Base-by-base conservation (phyloP, 208 protist genomes). In the Strigomonas galati region DNA sequence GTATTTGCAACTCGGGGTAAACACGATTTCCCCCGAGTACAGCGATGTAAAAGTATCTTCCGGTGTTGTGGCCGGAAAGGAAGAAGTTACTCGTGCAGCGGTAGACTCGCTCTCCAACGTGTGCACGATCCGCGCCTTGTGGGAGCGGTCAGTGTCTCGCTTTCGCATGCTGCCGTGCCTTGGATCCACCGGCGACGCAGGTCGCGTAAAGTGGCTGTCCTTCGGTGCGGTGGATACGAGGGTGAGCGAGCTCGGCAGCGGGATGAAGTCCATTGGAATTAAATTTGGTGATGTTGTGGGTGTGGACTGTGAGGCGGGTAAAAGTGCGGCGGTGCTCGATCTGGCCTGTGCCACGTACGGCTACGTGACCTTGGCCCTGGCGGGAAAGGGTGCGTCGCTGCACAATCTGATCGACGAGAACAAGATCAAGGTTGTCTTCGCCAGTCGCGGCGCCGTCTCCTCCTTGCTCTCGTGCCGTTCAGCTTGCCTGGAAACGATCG, bases 391-490 rank as follows among this genome's bases (percentile, higher is more conserved):
- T 12, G 68, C 72, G 1, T 78, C 72, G 0, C 67, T 93, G 54
- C 81, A 85, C 27, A 61, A 61, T n/a, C 71, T 92, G 23, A 72
- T 96, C 31, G 91, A 96, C 66, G 75, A 77, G 52, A 43, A 92
- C 62, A 79, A 82, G 67, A 74, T 94, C 1, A 82, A 81, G 59
- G 67, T 90, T n/a, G 91, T 82, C 2, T 77, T 93, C 54, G 73
- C 79, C 3, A 79, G 78, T 31, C 85, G 82, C 52, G 81, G 70
- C 53, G 71, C 81, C 21, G 78, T 94, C 27, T 71, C 72, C 17
- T 76, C 76, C 28, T 70, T 94, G 35, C 78, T 96, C 19, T 84
- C 76, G 26, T 93, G 86, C 70, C 85, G 91, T 49, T 94, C 91
- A 7, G 77, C 80, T 10, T 72, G 66, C 30, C 73, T 96, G 27